Base-by-base conservation (phyloP, 345 rosid species). In the Mangifera indica region DNA sequence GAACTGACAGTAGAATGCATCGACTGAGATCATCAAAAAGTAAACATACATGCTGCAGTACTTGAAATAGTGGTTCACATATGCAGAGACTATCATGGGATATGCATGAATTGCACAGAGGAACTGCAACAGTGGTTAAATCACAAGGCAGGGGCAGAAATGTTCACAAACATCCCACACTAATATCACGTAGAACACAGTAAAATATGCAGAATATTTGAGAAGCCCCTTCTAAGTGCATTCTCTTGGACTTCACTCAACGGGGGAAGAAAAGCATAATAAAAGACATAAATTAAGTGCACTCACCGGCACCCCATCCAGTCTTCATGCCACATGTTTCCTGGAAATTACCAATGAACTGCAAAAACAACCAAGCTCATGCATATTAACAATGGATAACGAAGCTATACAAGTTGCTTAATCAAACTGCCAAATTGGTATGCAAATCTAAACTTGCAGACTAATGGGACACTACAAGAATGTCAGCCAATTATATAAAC, bases 271-370 rank as follows among this genome's bases (percentile, higher is more conserved):
- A 26, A 7, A 70, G 13, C 7, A 22, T 5, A 65, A 37, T 7
- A 53, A 37, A 67, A 56, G 11, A 8, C 18, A 26, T 29, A 54
- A 56, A 7, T 10, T 20, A 42, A 57, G 62, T 52, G 57, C 21
- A 66, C 84, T 79, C 70, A 92, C 99, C 97, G 18, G 98, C 86
- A 63, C 97, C 97, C 99, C 96, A 94, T 0, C 97, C 88, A 65
- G 90, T 94, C 86, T 77, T 94, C 78, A 86, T 66, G 73, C 96
- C 91, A 79, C 84, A 75, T 22, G 92, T 73, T 77, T 90, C 99
- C 79, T 92, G 97, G 78, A 87, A 88, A 82, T 88, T 93, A 25
- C 95, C 93, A 69, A 93, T 84, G 82, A 92, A 90, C 97, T 95
- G 87, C 84, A 86, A 66, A 17, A 77, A 26, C 10, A 69, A 68